Evolutionary conservation across 176 grass and related monocot species (phyloP).

Genomic region (Oryza punctata): DNA sequence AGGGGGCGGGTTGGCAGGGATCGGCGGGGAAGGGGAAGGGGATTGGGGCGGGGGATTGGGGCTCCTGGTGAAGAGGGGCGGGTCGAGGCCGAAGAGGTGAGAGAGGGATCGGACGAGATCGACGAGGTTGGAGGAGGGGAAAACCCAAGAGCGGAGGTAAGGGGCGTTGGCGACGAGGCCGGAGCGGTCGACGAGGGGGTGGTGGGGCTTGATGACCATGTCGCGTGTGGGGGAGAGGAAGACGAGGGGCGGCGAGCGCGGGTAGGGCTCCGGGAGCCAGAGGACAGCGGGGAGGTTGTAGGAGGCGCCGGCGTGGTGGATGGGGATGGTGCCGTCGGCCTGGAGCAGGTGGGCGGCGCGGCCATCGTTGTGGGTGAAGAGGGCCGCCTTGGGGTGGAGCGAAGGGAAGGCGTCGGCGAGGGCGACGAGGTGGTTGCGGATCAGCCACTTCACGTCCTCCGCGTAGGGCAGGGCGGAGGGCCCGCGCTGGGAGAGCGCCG

Average conservation of each 20-base stretch:
- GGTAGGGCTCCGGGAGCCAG: constrained; percentile 93
- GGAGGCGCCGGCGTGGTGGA: constrained; percentile 68
- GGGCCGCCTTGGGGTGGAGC: constrained; percentile 74
- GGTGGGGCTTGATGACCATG: constrained; percentile 91
- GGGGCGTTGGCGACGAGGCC: constrained; percentile 67
- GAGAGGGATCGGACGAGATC: constrained; percentile 79
- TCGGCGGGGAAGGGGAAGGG: constrained; percentile 12
- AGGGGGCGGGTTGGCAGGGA: constrained; percentile 17
- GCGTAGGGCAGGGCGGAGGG: constrained; percentile 70
- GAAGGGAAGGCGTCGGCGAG: constrained; percentile 73
- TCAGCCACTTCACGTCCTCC: constrained; percentile 93
- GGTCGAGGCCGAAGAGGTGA: constrained; percentile 80
- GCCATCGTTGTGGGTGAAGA: constrained; percentile 94
- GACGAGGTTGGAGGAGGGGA: constrained; percentile 82
- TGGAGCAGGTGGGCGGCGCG: constrained; percentile 77
- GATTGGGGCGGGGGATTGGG: not conserved
- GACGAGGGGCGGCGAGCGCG: constrained; percentile 71
- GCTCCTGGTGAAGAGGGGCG: constrained; percentile 67
- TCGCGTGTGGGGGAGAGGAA: constrained; percentile 81
- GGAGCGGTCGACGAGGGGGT: constrained; percentile 73
- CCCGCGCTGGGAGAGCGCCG: constrained; percentile 75
- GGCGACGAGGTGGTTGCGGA: constrained; percentile 87
- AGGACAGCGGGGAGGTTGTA: constrained; percentile 83
- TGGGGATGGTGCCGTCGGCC: constrained; percentile 77
- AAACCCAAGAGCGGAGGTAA: constrained; percentile 88